phyloP scores from a whole-genome alignment of 1,284 basidiomycete genomes.

The Austroboletus olivaceoglutinosus region DNA sequence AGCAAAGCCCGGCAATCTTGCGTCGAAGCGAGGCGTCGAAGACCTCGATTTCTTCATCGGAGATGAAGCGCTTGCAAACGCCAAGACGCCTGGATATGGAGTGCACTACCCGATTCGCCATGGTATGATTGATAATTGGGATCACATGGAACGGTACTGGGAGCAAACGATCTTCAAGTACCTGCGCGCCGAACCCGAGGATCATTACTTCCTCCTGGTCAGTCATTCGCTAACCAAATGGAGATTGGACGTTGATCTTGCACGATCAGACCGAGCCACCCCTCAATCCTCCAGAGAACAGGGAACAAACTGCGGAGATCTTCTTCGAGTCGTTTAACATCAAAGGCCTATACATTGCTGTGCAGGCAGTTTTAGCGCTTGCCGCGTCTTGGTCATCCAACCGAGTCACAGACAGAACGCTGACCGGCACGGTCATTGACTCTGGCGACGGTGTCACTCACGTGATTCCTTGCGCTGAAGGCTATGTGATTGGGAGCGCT shows the following conservation, averaged over 20 bases:
- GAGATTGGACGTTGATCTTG: constrained; percentile 3
- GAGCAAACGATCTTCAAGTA: constrained; percentile 99
- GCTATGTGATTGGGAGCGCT: constrained; percentile 97
- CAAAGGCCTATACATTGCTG: constrained; percentile 96
- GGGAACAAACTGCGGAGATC: constrained; percentile 99
- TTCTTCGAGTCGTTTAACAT: constrained; percentile 99
- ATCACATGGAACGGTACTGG: constrained; percentile 99
- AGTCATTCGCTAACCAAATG: constrained; percentile 32
- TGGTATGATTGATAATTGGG: constrained; percentile 99
- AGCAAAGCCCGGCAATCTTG: constrained; percentile 87
- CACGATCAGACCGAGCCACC: constrained; percentile 88
- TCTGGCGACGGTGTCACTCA: constrained; percentile 99
- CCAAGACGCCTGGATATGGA: constrained; percentile 87
- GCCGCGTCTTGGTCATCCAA: constrained; percentile 97
- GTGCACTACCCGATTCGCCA: constrained; percentile 97
- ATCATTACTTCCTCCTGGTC: constrained; percentile 97
- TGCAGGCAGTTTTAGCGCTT: constrained; percentile 98
- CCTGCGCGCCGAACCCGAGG: constrained; percentile 96
- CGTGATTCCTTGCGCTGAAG: constrained; percentile 95
- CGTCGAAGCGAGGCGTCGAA: constrained; percentile 96
- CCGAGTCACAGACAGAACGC: constrained; percentile 87
- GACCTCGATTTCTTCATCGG: constrained; percentile 99
- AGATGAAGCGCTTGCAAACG: constrained; percentile 94
- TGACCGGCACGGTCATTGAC: constrained; percentile 98
- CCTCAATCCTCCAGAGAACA: constrained; percentile 97